These are phyloP conservation scores for Fusarium secorum DNA, from an alignment of 2,329 filamentous ascomycete species.

Conservation along the genomic window DNA sequence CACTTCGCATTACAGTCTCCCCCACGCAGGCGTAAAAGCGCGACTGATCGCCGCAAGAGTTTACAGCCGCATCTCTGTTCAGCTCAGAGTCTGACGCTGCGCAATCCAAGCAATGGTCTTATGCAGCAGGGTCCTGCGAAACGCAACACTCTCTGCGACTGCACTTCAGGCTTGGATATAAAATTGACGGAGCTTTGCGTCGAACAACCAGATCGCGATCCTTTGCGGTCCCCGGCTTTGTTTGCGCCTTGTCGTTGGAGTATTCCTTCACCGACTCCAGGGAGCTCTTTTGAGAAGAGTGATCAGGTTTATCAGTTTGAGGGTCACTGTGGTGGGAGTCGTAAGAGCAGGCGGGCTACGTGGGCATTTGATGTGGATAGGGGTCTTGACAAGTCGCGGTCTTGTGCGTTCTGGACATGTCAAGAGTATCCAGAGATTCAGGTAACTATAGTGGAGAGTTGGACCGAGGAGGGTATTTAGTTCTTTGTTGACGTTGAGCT, in stretches of 20 bases:
- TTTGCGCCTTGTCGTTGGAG: neutral
- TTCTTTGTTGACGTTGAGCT: neutral
- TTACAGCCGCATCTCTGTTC: neutral
- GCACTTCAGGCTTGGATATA: neutral
- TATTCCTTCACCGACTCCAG: fast-evolving
- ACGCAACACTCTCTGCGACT: fast-evolving
- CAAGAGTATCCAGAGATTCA: too few species aligned
- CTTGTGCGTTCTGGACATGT: neutral
- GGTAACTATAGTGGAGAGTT: fast-evolving
- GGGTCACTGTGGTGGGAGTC: fast-evolving
- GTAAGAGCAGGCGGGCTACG: neutral
- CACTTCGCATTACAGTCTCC: neutral
- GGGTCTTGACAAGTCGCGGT: fast-evolving
- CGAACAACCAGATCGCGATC: neutral
- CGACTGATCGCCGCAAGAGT: neutral
- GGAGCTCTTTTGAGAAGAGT: fast-evolving
- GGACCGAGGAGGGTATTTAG: fast-evolving
- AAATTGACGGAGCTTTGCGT: neutral
- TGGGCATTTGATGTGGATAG: neutral
- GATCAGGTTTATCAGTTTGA: neutral
- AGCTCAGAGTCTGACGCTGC: fast-evolving
- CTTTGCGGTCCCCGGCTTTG: fast-evolving
- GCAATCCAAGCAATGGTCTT: neutral
- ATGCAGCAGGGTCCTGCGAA: fast-evolving
- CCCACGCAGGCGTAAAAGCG: neutral